Base-by-base conservation (phyloP, 495 filamentous ascomycete genomes). In the Penicillium riverlandense region DNA sequence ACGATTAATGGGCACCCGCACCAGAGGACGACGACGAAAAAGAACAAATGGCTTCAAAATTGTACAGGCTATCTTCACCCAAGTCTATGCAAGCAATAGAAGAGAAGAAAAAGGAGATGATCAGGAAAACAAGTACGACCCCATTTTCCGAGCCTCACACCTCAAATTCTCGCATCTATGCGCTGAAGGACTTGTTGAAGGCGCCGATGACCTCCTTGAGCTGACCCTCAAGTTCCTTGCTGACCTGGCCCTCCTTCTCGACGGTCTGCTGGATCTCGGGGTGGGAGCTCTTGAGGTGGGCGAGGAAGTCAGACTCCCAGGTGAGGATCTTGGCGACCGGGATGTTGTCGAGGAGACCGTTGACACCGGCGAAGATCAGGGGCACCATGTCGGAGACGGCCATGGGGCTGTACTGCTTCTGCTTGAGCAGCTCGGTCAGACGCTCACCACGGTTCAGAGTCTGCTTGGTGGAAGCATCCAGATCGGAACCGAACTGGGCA, bases 351-450 rank as follows among this genome's bases (percentile, higher is more conserved):
- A 96, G 83, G 73, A 78, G 76, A 74, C 92, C 92, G 71, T 98
- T 98, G 71, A 98, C 88, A 90, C 92, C 92, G 58, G 92, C 92
- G 75, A 84, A 98, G 78, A 98, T 97, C 50, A 98, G 83, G 52
- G 92, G 92, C 76, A 98, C 92, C 90, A 97, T 96, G 75, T 97
- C 92, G 78, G 90, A 87, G 57, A 97, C 92, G 58, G 88, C 86
- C 92, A 97, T 97, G 58, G 92, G 92, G 32, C 82, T 83, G 82
- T 97, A 98, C 77, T 98, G 92, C 85, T 96, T 96, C 80, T 98
- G 92, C 85, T 96, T 98, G 63, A 96, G 88, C 57, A 96, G 86
- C 80, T 96, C 90, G 53, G 90, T 96, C 66, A 98, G 85, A 74
- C 92, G 90, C 79, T 97, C 90, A 86, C 92, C 92, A 85, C 92